Base-by-base conservation (phyloP, 768 basidiomycete genomes). In the Boletus pseudo-olivaceus region DNA sequence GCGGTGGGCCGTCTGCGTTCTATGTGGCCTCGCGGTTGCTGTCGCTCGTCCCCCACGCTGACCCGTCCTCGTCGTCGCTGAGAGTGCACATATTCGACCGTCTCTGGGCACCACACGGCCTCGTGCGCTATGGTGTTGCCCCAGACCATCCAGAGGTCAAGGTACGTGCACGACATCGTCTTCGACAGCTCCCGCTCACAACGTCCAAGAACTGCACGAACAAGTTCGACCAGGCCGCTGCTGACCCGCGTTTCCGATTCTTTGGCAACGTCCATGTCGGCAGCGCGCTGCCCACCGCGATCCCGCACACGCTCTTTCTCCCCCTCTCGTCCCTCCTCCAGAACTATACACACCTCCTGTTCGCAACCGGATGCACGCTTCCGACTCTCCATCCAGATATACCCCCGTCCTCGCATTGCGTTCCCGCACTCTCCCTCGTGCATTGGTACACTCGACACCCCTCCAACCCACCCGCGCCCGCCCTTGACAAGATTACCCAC, bases 101-200 rank as follows among this genome's bases (percentile, higher is more conserved):
- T 33, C 78, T 96, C 11, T 98, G 95, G 82, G 85, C 93, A 29
- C 96, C 96, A 11, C 91, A 97, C 66, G 97, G 97, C 1, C 79
- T 98, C 1, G 94, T 97, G 4, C 78, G 97, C 42, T 99, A 95
- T 65, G 95, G 97, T 0, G 95, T 99, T 14, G 96, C 97, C 11
- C 96, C 96, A 41, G 96, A 98, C 74, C 96, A 98, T 71, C 93
- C 97, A 10, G 96, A 98, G 75, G 95, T 98, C 70, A 99, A 98
- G 83, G 96, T 63, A 49, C 50, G 55, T 39, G 32, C 41, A 17
- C 32, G 30, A 15, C 51, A 26, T 44, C 42, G 19, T 10, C 52
- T 3, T 48, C 47, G 40, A 46, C 53, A 20, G 39, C 47, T 51
- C 29, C 20, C 19, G 47, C 64, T 67, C 39, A 62, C 53, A 2